Percentiles rank a stretch among this genome's conserved stretches.
Evolutionary conservation across 1,284 basidiomycete genomes (phyloP).

Genomic region (Austroboletus niveus): DNA sequence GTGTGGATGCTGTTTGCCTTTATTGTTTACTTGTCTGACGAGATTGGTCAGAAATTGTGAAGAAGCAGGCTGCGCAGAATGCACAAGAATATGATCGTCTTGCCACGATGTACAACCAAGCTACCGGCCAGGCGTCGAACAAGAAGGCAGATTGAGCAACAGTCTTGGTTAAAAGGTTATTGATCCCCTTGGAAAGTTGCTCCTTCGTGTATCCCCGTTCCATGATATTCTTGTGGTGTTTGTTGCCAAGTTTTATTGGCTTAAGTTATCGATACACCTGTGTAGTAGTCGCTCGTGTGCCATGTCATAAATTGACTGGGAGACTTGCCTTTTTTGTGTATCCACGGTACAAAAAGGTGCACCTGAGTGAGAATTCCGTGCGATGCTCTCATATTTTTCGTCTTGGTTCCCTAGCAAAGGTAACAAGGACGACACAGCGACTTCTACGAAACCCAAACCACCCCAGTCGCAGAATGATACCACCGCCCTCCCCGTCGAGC

Average conservation of each 20-base stretch:
- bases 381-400: slow-evolving; percentile 3
- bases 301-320: background rate
- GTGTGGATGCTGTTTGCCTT: slow-evolving; percentile 20
- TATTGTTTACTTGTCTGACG: background rate
- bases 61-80: slow-evolving; percentile 80
- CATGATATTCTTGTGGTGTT: background rate
- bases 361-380: background rate
- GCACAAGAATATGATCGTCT: slow-evolving; percentile 79
- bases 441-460: background rate
- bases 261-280: too few species aligned
- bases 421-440: background rate
- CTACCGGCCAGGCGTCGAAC: slow-evolving; percentile 49
- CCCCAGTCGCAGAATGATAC: background rate
- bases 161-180: background rate
- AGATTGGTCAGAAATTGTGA: slow-evolving; percentile 60
- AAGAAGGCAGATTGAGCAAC: slow-evolving; percentile 29
- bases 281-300: too few species aligned
- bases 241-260: background rate
- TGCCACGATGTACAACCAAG: slow-evolving; percentile 72
- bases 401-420: slow-evolving; percentile 11
- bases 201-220: background rate
- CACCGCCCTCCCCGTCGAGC: background rate
- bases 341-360: background rate
- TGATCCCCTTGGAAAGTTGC: background rate
- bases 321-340: slow-evolving; percentile 8